phyloP scores from a whole-genome alignment of 129 eudicot species.

The Artemisia argyi region DNA sequence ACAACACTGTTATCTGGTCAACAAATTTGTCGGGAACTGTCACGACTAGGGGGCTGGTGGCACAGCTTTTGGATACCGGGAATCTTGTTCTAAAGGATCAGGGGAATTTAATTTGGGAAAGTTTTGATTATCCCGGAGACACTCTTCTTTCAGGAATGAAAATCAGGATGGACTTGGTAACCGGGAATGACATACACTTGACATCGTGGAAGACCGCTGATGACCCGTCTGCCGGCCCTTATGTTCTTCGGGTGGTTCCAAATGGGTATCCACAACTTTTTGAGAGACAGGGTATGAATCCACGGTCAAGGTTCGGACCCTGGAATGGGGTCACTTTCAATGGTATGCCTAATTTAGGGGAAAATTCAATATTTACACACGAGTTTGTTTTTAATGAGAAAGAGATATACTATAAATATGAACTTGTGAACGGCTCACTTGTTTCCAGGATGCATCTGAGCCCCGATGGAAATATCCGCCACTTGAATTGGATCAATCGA shows the following conservation, averaged over 20 bases:
- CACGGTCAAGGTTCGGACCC: constrained; percentile 47
- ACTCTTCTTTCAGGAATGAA: constrained; percentile 31
- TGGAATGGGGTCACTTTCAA: constrained; percentile 51
- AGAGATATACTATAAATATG: constrained; percentile 31
- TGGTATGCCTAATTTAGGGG: constrained; percentile 34
- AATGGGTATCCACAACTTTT: constrained; percentile 31
- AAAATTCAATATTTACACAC: constrained; percentile 22
- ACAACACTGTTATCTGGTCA: constrained; percentile 43
- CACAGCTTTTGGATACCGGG: constrained; percentile 43
- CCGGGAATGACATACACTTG: constrained; percentile 5
- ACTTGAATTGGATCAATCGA: constrained; percentile 30
- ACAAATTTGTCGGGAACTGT: constrained; percentile 26
- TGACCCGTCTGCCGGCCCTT: constrained; percentile 39
- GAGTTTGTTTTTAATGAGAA: constrained; percentile 27
- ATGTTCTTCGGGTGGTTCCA: constrained; percentile 19
- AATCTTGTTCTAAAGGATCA: constrained; percentile 34
- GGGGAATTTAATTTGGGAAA: constrained; percentile 27
- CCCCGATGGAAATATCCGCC: constrained; percentile 26
- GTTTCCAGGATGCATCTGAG: constrained; percentile 28
- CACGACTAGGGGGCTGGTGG: constrained; percentile 1
- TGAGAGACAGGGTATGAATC: constrained; percentile 16
- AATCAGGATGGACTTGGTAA: constrained; percentile 14
- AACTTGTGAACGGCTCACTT: constrained; percentile 23
- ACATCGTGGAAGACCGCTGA: constrained; percentile 35
- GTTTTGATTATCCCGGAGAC: constrained; percentile 44